These are phyloP conservation scores for Solanum pinnatisectum DNA, from an alignment of 257 asterid species.

Conservation along the genomic window DNA sequence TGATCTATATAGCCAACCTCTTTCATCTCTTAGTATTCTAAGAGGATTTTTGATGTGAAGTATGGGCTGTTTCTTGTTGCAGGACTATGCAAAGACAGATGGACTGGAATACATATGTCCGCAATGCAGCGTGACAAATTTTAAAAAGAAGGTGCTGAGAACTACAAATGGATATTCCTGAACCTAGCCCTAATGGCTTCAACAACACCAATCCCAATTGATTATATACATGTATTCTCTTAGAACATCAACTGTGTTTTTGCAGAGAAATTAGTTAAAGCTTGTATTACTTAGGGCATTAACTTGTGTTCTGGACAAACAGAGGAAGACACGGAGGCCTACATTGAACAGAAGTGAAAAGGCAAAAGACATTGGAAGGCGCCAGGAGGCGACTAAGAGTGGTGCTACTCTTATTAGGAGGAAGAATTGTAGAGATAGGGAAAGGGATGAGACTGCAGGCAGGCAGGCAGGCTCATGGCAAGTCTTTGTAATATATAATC, in stretches of 20 bases:
- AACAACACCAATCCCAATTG: not conserved
- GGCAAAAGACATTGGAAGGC: not conserved
- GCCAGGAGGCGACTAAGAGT: not conserved
- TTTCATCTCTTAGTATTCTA: not conserved
- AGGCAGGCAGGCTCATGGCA: not conserved
- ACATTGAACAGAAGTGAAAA: not conserved
- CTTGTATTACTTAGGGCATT: not conserved
- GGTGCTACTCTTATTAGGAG: not conserved
- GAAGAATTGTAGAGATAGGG: not conserved
- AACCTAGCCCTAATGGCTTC: not conserved
- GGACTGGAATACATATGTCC: conserved; percentile 99
- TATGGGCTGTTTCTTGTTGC: conserved; percentile 6
- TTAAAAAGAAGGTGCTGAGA: conserved; percentile 72
- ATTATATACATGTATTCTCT: not conserved
- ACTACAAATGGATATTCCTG: conserved; percentile 67
- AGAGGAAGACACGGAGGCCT: not conserved
- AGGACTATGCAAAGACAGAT: conserved; percentile 99
- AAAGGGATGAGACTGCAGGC: not conserved
- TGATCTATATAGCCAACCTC: not conserved
- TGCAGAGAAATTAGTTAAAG: not conserved
- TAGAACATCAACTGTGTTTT: not conserved
- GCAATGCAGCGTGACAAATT: conserved; percentile 79
- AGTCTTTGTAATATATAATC: not conserved
- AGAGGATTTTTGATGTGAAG: not conserved
- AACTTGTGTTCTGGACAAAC: not conserved